Conservation (phyloP, 345 rosid genomes). For the Theobroma cacao region DNA sequence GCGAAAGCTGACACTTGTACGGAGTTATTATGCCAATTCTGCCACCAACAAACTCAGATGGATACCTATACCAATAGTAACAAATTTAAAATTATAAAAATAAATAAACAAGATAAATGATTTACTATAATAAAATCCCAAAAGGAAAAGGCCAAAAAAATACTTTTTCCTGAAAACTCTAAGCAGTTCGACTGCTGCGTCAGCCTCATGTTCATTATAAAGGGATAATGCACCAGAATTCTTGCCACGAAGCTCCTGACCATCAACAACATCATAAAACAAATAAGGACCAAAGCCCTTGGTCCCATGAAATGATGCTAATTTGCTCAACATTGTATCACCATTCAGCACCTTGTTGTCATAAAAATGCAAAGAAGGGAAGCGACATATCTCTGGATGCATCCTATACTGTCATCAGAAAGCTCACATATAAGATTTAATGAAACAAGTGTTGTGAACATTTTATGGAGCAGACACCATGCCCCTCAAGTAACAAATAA, state of each 20-base stretch:
- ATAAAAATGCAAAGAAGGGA: conserved; percentile 90
- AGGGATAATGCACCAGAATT: conserved; percentile 73
- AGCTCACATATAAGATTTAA: conserved; percentile 9
- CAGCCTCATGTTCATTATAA: conserved; percentile 84
- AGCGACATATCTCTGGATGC: conserved; percentile 94
- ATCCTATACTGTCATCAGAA: conserved; percentile 83
- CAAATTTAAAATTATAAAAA: conserved; percentile 3
- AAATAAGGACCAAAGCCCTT: conserved; percentile 75
- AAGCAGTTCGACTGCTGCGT: conserved; percentile 82
- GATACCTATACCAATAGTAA: conserved; percentile 45
- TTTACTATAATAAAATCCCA: background rate
- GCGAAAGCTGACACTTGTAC: conserved; percentile 77
- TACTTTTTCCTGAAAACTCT: conserved; percentile 72
- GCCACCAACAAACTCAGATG: conserved; percentile 72
- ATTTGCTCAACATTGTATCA: conserved; percentile 55
- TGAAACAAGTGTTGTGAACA: background rate
- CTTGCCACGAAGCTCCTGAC: conserved; percentile 72
- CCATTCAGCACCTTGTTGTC: conserved; percentile 86
- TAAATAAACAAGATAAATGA: background rate
- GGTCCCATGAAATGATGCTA: conserved; percentile 70
- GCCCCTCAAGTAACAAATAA: background rate
- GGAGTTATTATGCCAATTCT: conserved; percentile 91
- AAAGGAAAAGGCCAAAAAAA: background rate
- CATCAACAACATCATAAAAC: conserved; percentile 78
- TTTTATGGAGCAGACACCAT: background rate